These are phyloP conservation scores for Saturnispora bothae DNA, from an alignment of 805 yeast genomes.

Conservation along the genomic window DNA sequence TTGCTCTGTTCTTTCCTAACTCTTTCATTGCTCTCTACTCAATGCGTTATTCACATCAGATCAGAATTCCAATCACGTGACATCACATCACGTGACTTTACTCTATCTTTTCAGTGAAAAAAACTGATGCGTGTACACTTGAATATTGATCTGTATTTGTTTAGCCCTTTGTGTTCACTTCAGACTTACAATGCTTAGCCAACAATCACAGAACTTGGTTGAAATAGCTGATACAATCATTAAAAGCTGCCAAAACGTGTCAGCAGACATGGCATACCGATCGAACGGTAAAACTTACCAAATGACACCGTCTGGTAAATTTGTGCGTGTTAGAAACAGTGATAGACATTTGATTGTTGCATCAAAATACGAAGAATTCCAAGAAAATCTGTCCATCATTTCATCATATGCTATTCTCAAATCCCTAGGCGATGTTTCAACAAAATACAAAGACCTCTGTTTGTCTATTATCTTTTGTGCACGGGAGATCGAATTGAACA, in stretches of 20 bases:
- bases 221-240: constrained; percentile 21
- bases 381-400: constrained; percentile 28
- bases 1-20: no score
- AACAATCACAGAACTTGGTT: constrained; percentile 22
- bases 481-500: constrained; percentile 35
- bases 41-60: no score
- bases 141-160: no score
- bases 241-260: constrained; percentile 18
- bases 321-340: constrained; percentile 38
- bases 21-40: no score
- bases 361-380: constrained; percentile 17
- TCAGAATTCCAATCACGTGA: no score
- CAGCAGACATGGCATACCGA: constrained; percentile 22
- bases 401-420: constrained; percentile 36
- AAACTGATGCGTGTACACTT: no score
- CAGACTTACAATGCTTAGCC: constrained; percentile 18
- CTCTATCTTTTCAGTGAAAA: no score
- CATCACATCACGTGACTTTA: no score
- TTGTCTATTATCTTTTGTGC: constrained; percentile 40
- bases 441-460: constrained; percentile 32
- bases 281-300: constrained; percentile 40
- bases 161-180: no score
- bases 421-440: constrained; percentile 30
- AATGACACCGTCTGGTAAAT: constrained; percentile 34
- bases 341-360: constrained; percentile 38